Conservation (phyloP, 805 yeast genomes). For the Wickerhamomyces chaumierensis region DNA sequence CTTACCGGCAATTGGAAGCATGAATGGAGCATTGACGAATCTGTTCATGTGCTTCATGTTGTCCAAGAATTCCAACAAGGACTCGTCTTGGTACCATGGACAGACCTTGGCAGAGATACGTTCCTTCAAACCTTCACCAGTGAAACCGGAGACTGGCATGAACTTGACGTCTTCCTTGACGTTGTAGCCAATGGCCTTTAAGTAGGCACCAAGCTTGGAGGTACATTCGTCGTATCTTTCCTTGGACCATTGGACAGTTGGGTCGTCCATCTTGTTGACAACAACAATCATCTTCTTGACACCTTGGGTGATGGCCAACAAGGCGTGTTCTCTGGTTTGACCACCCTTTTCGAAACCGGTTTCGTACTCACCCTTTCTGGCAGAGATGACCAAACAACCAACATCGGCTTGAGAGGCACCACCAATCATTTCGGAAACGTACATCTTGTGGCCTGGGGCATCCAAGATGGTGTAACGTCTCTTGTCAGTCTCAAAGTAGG, state of each 20-base stretch:
- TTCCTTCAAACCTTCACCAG: slow-evolving; percentile 94
- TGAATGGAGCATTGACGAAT: slow-evolving; percentile 87
- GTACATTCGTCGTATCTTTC: slow-evolving; percentile 96
- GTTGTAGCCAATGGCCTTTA: slow-evolving; percentile 83
- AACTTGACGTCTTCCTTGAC: slow-evolving; percentile 72
- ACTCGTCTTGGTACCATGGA: slow-evolving; percentile 93
- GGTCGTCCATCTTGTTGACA: slow-evolving; percentile 97
- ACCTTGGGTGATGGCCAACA: slow-evolving; percentile 96
- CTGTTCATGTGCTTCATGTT: slow-evolving; percentile 71
- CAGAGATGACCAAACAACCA: slow-evolving; percentile 93
- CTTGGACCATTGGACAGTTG: slow-evolving; percentile 92
- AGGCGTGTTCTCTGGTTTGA: slow-evolving; percentile 96
- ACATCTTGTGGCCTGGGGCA: slow-evolving; percentile 99
- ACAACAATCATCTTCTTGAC: slow-evolving; percentile 89
- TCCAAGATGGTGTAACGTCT: slow-evolving; percentile 96
- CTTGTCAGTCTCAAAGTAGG: slow-evolving; percentile 94
- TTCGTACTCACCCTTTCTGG: slow-evolving; percentile 98
- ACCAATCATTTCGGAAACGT: slow-evolving; percentile 98
- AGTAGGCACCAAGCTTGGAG: slow-evolving; percentile 60
- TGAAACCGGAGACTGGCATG: slow-evolving; percentile 98
- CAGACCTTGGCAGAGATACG: slow-evolving; percentile 59
- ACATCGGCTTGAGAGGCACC: slow-evolving; percentile 99
- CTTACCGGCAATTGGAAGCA: slow-evolving; percentile 91
- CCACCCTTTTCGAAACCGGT: slow-evolving; percentile 99
- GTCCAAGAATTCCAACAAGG: slow-evolving; percentile 85